Conservation (phyloP, 192 early-diverging fungal genomes). For the Rhizophagus clarus region DNA sequence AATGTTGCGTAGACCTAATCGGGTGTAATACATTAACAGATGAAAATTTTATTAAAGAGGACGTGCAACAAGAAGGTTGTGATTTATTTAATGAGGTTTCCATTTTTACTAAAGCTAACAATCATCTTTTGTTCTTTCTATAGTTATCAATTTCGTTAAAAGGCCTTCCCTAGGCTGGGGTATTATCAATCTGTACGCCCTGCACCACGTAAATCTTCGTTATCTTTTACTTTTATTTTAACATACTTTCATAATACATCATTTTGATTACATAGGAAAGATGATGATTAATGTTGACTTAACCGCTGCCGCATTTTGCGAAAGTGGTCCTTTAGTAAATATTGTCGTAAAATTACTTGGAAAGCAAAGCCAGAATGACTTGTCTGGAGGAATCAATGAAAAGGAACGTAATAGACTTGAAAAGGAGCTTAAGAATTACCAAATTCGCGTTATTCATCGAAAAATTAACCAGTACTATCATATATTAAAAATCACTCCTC, state of each 20-base stretch:
- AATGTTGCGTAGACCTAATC: no score
- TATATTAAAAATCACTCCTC: constrained; percentile 64
- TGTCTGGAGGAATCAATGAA: constrained; percentile 46
- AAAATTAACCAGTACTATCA: constrained; percentile 64
- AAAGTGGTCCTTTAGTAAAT: constrained; percentile 69
- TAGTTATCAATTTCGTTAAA: constrained; percentile 45
- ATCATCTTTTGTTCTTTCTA: no score
- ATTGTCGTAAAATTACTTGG: constrained; percentile 69
- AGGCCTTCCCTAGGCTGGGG: constrained; percentile 61
- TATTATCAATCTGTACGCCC: constrained; percentile 86
- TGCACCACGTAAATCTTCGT: neutral
- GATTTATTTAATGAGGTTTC: no score
- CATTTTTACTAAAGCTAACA: no score
- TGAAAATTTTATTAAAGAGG: no score
- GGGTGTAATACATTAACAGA: no score
- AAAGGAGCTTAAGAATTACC: constrained; percentile 52
- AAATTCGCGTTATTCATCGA: constrained; percentile 62
- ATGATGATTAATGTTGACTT: constrained; percentile 77
- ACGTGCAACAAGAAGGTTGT: no score
- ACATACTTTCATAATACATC: no score
- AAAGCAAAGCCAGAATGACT: constrained; percentile 47
- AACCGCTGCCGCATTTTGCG: constrained; percentile 66
- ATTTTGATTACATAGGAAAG: constrained; percentile 39
- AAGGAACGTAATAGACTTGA: constrained; percentile 49
- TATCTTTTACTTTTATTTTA: no score